A percentile compares a stretch with the other conserved stretches of the same genome.
These are phyloP conservation scores for Penicillium bialowiezense DNA, from an alignment of 495 filamentous ascomycete genomes.

Conservation along the genomic window DNA sequence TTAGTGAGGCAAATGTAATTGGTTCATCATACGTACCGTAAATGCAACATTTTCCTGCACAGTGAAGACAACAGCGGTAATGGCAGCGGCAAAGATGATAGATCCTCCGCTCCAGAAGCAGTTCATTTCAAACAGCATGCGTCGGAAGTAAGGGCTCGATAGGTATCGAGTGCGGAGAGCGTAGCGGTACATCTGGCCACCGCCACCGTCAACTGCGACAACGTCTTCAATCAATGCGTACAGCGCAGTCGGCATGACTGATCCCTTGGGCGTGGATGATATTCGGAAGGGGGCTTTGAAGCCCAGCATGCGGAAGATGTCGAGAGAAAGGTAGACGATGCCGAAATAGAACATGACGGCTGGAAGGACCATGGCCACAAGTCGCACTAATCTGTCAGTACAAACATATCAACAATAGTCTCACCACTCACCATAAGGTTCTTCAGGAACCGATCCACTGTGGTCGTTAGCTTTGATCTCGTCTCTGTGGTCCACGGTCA, in stretches of 20 bases:
- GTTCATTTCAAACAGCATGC: slow-evolving; percentile 69
- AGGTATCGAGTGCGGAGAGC: slow-evolving; percentile 65
- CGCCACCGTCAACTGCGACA: slow-evolving; percentile 72
- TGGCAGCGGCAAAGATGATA: slow-evolving; percentile 52
- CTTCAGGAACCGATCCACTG: slow-evolving; percentile 39
- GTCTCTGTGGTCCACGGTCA: not conserved
- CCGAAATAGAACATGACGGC: slow-evolving; percentile 60
- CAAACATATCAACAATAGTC: no score
- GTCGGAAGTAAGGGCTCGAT: slow-evolving; percentile 65
- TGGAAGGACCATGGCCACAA: slow-evolving; percentile 60
- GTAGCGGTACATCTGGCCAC: slow-evolving; percentile 64
- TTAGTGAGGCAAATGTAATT: slow-evolving; percentile 11
- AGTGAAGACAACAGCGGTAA: slow-evolving; percentile 62
- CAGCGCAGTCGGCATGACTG: slow-evolving; percentile 63
- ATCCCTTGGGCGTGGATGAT: slow-evolving; percentile 68
- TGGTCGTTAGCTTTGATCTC: slow-evolving; percentile 23
- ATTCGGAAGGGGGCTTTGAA: slow-evolving; percentile 64
- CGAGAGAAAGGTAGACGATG: slow-evolving; percentile 50
- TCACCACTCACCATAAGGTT: slow-evolving; percentile 42
- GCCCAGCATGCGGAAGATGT: slow-evolving; percentile 39
- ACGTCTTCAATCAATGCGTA: slow-evolving; percentile 80
- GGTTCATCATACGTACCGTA: slow-evolving; percentile 50
- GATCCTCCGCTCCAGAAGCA: slow-evolving; percentile 72
- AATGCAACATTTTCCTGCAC: slow-evolving; percentile 63
- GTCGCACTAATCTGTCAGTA: slow-evolving; percentile 54